Evolutionary conservation across 345 rosid species (phyloP).

Genomic region (Turritis glabra): DNA sequence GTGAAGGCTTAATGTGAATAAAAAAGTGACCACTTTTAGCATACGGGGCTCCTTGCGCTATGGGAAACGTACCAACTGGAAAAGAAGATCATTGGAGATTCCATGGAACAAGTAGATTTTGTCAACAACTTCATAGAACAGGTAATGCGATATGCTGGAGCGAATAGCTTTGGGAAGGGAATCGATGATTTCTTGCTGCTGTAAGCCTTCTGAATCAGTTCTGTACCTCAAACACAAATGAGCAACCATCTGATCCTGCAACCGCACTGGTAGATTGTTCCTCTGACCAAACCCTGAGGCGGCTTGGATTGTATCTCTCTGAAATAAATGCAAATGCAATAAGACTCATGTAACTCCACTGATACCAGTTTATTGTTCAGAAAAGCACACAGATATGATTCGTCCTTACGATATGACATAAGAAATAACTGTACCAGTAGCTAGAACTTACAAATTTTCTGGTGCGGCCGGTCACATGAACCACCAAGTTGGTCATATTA

Average conservation of each 20-base stretch:
- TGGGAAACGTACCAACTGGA: slow-evolving; percentile 69
- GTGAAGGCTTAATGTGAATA: neutral
- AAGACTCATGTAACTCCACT: neutral
- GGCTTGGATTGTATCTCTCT: slow-evolving; percentile 89
- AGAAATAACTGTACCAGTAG: neutral
- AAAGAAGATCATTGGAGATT: slow-evolving; percentile 84
- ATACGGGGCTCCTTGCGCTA: neutral
- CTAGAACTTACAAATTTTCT: slow-evolving; percentile 72
- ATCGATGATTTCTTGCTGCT: slow-evolving; percentile 83
- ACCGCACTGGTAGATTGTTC: slow-evolving; percentile 70
- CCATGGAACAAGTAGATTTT: slow-evolving; percentile 82
- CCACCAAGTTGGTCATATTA: slow-evolving; percentile 86
- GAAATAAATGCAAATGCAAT: slow-evolving; percentile 20
- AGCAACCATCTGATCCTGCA: slow-evolving; percentile 94
- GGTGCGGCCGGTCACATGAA: slow-evolving; percentile 78
- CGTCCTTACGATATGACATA: neutral
- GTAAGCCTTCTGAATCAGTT: slow-evolving; percentile 87
- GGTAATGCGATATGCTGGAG: slow-evolving; percentile 70
- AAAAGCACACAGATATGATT: neutral
- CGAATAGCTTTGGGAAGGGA: slow-evolving; percentile 89
- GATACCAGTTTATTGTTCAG: neutral
- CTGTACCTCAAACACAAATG: slow-evolving; percentile 81
- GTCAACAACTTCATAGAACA: slow-evolving; percentile 79
- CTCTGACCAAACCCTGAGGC: slow-evolving; percentile 76
- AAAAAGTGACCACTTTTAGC: neutral